Evolutionary conservation across 257 asterid species (phyloP).

Genomic region (Solanum pinnatisectum): DNA sequence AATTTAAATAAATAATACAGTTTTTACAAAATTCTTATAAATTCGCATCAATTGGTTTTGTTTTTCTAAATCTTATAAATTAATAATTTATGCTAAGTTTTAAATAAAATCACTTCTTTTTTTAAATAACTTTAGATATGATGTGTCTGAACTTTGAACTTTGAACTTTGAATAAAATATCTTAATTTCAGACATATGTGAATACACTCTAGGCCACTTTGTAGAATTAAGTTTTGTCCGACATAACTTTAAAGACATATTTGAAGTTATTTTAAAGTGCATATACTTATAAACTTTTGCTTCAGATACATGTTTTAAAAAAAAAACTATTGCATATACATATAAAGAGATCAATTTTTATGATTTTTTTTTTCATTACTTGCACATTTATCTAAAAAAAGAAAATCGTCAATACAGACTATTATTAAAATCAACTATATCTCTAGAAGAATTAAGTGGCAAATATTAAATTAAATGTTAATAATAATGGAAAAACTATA

Average conservation of each 20-base stretch:
- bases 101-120: neutral
- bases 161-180: neutral
- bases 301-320: neutral
- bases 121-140: neutral
- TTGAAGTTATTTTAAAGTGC: neutral
- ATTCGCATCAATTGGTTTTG: neutral
- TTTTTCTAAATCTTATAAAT: neutral
- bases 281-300: neutral
- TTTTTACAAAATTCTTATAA: neutral
- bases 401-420: rapidly evolving
- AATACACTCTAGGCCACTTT: neutral
- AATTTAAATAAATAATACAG: neutral
- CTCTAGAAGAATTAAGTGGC: neutral
- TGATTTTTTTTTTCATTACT: neutral
- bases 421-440: neutral
- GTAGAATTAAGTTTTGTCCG: neutral
- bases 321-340: neutral
- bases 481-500: neutral
- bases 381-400: neutral
- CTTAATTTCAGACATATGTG: too few species aligned
- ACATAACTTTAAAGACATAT: neutral
- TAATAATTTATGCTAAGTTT: neutral
- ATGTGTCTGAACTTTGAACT: neutral
- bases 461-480: neutral
- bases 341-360: neutral